These are phyloP conservation scores for Tetracladium maxilliforme DNA, from an alignment of 2,329 filamentous ascomycete species.

Conservation along the genomic window DNA sequence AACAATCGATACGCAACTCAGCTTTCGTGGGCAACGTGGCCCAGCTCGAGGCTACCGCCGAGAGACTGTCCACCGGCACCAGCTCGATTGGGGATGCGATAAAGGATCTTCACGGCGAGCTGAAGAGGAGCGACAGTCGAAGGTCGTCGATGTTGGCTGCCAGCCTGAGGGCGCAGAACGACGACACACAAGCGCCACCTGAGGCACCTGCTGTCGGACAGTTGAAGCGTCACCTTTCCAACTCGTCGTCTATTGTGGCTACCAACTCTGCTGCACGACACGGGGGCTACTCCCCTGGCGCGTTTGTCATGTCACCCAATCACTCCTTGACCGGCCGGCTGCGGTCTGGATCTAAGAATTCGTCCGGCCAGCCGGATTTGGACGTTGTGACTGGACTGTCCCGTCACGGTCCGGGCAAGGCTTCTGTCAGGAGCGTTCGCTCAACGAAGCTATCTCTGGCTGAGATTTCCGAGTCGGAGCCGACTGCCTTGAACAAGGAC, in stretches of 20 bases:
- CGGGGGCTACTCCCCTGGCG: constrained; percentile 56
- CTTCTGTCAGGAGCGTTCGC: constrained; percentile 32
- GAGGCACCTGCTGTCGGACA: too few species aligned
- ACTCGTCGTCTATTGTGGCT: constrained; percentile 49
- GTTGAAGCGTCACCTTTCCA: constrained; percentile 16
- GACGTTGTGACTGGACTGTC: constrained; percentile 24
- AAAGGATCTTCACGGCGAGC: constrained; percentile 53
- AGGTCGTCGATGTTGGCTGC: constrained; percentile 42
- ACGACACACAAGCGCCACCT: neutral
- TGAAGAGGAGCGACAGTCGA: constrained; percentile 55
- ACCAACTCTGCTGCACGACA: constrained; percentile 51
- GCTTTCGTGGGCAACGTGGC: constrained; percentile 54
- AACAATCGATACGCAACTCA: too few species aligned
- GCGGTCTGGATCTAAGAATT: constrained; percentile 32
- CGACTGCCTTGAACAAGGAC: constrained; percentile 31
- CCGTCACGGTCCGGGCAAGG: constrained; percentile 38
- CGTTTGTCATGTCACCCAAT: constrained; percentile 52
- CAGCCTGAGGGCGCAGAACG: constrained; percentile 5
- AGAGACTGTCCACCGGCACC: constrained; percentile 54
- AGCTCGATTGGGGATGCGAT: constrained; percentile 70
- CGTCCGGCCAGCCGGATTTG: constrained; percentile 18
- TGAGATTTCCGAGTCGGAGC: constrained; percentile 42
- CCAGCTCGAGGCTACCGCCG: constrained; percentile 60
- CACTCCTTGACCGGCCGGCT: constrained; percentile 34
- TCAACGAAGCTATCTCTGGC: constrained; percentile 36